Conservation (phyloP, 2,329 filamentous ascomycete species). For the Amphichorda felina region DNA sequence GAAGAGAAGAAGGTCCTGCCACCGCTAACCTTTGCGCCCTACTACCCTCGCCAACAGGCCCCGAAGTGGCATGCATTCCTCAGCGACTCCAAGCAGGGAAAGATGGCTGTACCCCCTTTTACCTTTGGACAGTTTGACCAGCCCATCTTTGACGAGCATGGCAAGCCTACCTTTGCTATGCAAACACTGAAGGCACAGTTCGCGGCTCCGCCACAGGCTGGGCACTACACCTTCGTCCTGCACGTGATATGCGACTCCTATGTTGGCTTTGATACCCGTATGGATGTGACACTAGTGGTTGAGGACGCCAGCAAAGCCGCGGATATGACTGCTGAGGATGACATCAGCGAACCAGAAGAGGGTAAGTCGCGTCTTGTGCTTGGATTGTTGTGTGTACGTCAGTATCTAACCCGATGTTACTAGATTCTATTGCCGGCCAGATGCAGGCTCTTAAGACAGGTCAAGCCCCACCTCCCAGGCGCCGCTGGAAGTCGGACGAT, state of each 20-base stretch:
- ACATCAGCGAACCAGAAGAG: constrained; percentile 96
- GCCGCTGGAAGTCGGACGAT: constrained; percentile 35
- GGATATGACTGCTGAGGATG: constrained; percentile 73
- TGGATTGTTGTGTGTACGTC: too few relatives aligned
- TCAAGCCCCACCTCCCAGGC: constrained; percentile 35
- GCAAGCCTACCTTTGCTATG: constrained; percentile 84
- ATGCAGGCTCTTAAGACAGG: constrained; percentile 79
- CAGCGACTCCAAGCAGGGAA: constrained; percentile 84
- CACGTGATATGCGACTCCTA: constrained; percentile 92
- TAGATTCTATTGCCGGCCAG: constrained; percentile 82
- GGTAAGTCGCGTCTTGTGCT: constrained; percentile 51
- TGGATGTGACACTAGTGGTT: constrained; percentile 80
- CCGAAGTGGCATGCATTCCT: constrained; percentile 93
- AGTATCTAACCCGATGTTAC: too few relatives aligned
- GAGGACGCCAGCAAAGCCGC: constrained; percentile 81
- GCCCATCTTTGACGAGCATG: constrained; percentile 67
- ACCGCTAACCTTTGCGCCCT: constrained; percentile 81
- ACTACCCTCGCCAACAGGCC: constrained; percentile 78
- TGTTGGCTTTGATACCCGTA: constrained; percentile 83
- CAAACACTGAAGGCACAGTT: constrained; percentile 97
- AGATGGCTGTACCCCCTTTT: constrained; percentile 93
- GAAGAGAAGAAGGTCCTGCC: constrained; percentile 59
- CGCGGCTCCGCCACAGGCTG: constrained; percentile 81
- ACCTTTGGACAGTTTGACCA: constrained; percentile 91
- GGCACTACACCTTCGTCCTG: constrained; percentile 90